A percentile compares a stretch with the other conserved stretches of the same genome.
phyloP scores from a whole-genome alignment of 257 asterid species.

The Lavandula angustifolia region DNA sequence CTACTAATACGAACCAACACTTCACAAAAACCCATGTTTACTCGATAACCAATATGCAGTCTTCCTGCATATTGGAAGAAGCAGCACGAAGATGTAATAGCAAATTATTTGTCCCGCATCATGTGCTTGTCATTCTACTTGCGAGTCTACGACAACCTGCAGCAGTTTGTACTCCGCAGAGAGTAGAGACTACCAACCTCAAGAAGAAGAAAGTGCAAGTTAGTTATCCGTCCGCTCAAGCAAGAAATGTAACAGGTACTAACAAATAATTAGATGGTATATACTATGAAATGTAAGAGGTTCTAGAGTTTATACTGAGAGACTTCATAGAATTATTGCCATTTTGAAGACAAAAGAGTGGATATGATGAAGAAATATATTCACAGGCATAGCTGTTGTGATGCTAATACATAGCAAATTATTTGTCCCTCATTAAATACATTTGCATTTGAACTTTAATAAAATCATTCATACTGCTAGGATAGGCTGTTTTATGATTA shows the following conservation, averaged over 20 bases:
- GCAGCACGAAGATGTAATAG: conserved; percentile 14
- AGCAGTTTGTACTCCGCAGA: not conserved
- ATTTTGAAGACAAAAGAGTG: not conserved
- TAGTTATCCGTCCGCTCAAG: not conserved
- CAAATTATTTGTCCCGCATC: not conserved
- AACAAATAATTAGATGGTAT: not conserved
- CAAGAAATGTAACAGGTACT: not conserved
- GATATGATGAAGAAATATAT: not conserved
- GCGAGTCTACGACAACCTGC: not conserved
- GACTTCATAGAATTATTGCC: not conserved
- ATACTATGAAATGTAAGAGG: not conserved
- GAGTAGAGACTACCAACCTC: not conserved
- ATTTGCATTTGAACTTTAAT: not conserved
- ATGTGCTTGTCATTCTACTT: not conserved
- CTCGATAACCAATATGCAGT: too few species aligned
- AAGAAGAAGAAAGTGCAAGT: not conserved
- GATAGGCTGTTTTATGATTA: conserved; percentile 5
- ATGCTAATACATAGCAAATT: not conserved
- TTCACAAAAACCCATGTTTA: too few species aligned
- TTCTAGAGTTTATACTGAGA: not conserved
- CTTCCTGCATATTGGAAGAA: not conserved
- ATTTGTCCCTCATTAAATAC: not conserved
- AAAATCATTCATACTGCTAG: not conserved
- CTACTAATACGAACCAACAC: too few species aligned
- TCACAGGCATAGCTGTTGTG: not conserved